Conservation (phyloP, 768 basidiomycete species). For the Suillus tomentosus region DNA sequence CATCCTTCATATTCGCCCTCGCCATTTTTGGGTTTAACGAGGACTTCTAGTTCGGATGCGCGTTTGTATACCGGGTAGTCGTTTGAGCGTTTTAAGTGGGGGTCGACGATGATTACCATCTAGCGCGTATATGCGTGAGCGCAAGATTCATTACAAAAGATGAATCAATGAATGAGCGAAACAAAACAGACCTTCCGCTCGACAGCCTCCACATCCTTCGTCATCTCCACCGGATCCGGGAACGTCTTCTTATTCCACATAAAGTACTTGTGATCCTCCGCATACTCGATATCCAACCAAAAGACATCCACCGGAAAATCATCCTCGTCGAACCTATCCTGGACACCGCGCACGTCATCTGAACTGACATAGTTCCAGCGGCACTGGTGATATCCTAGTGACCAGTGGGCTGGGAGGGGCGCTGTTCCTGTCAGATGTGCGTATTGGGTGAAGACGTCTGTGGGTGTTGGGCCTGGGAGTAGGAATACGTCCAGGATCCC, state of each 20-base stretch:
- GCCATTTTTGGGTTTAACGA: conserved; percentile 81
- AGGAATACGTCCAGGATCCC: conserved; percentile 95
- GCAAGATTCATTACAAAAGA: not conserved
- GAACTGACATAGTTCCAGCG: conserved; percentile 97
- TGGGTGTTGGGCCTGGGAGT: conserved; percentile 86
- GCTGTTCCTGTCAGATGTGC: conserved; percentile 81
- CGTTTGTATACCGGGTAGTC: conserved; percentile 83
- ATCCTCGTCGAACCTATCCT: conserved; percentile 87
- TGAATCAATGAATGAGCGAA: not conserved
- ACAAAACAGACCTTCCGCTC: conserved; percentile 71
- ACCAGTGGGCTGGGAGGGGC: conserved; percentile 88
- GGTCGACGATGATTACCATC: conserved; percentile 99
- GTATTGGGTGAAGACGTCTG: conserved; percentile 85
- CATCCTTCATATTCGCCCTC: conserved; percentile 92
- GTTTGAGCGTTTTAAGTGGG: conserved; percentile 85
- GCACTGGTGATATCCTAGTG: conserved; percentile 95
- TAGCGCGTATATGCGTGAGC: conserved; percentile 29
- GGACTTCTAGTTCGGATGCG: conserved; percentile 77
- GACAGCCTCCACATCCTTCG: conserved; percentile 79
- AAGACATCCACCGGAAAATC: conserved; percentile 96
- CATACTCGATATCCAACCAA: conserved; percentile 97
- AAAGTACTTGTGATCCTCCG: conserved; percentile 94
- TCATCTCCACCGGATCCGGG: conserved; percentile 94
- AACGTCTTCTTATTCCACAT: conserved; percentile 93
- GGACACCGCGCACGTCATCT: conserved; percentile 83